Conservation (phyloP, 352 stramenopile species). For the Pythium brassicae region DNA sequence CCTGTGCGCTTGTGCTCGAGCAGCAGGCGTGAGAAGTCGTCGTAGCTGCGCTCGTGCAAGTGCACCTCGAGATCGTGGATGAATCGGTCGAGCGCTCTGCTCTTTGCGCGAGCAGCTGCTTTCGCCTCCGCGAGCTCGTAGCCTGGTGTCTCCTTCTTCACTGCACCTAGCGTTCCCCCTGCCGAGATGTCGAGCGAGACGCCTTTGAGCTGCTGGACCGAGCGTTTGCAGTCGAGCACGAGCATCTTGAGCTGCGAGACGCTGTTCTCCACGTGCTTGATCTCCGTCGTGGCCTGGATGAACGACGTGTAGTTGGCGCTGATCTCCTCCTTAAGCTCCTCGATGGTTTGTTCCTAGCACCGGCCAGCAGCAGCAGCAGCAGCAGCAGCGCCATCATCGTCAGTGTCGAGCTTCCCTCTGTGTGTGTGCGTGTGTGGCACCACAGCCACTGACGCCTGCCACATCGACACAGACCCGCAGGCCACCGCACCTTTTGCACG, state of each 20-base stretch:
- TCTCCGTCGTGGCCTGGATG: slow-evolving; percentile 63
- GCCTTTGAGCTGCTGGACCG: slow-evolving; percentile 49
- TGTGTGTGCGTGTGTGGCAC: too few species aligned
- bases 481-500: slow-evolving; percentile 45
- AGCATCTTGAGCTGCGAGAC: slow-evolving; percentile 75
- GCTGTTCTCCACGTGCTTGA: slow-evolving; percentile 83
- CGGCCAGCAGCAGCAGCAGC: too few species aligned
- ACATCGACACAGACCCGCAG: not conserved
- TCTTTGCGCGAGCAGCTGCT: slow-evolving; percentile 41
- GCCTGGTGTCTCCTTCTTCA: slow-evolving; percentile 24
- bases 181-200: slow-evolving; percentile 41
- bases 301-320: slow-evolving; percentile 81
- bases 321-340: slow-evolving; percentile 81
- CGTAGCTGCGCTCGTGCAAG: slow-evolving; percentile 63
- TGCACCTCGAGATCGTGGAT: slow-evolving; percentile 67
- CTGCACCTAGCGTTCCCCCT: slow-evolving; percentile 23
- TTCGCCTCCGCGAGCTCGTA: slow-evolving; percentile 49
- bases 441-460: too few species aligned
- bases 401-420: not conserved
- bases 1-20: slow-evolving; percentile 32
- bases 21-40: slow-evolving; percentile 45
- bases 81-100: slow-evolving; percentile 46
- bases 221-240: slow-evolving; percentile 72
- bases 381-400: not conserved
- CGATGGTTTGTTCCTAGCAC: slow-evolving; percentile 70